Evolutionary conservation across 331 rosid genomes (phyloP).

Genomic region (Malus hybrid): DNA sequence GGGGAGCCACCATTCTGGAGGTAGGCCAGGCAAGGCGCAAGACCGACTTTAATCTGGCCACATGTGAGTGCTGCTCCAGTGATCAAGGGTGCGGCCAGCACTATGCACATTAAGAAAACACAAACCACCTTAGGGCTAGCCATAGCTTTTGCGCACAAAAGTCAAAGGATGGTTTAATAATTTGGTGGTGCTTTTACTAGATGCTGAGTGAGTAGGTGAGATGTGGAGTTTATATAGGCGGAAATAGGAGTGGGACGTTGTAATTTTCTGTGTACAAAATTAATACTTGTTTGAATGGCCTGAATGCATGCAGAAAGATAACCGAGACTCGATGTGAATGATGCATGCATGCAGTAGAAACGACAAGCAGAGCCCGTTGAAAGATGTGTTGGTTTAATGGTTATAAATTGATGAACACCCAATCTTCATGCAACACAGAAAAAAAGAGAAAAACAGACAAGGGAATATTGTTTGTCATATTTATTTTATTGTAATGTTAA

Average conservation of each 20-base stretch:
- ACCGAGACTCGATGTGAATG: neutral
- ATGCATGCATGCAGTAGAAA: neutral
- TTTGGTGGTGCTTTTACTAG: neutral
- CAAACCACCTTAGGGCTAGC: conserved; percentile 18
- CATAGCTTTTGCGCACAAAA: neutral
- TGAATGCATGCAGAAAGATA: neutral
- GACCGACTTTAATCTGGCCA: neutral
- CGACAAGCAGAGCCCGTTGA: neutral
- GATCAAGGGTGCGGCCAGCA: conserved; percentile 6
- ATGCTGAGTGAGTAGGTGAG: neutral
- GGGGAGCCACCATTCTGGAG: conserved; percentile 10
- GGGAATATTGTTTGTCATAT: too few species aligned
- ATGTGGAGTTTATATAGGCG: neutral
- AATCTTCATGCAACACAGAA: neutral
- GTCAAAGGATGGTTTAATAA: neutral
- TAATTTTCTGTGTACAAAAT: neutral
- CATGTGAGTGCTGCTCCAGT: conserved; percentile 24
- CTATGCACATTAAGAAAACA: conserved; percentile 23
- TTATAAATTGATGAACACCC: too few species aligned
- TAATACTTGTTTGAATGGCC: neutral
- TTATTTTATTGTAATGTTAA: too few species aligned
- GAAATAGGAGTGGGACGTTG: neutral
- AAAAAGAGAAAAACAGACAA: neutral
- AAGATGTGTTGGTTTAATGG: conserved; percentile 1
- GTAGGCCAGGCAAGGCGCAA: conserved; percentile 21